Base-by-base conservation (phyloP, 495 filamentous ascomycete species). In the Lasiosphaeria hispida region DNA sequence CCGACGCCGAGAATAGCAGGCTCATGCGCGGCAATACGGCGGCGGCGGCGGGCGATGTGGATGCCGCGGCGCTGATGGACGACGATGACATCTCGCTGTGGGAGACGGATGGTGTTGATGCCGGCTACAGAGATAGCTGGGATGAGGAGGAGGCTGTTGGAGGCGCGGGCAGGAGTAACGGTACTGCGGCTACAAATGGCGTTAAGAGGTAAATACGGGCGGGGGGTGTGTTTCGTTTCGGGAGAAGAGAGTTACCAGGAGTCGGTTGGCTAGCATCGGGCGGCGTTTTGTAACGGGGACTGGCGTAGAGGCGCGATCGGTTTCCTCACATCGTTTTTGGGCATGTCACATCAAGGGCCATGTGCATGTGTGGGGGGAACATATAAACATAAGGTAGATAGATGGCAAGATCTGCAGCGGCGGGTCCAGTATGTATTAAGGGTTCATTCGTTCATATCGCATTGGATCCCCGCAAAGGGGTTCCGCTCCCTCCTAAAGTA, bases 41-140 rank as follows among this genome's bases (percentile, higher is more conserved):
- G 43, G 58, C 69, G 47, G 48, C 66, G 64, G 63, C 67, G 43
- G 72, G 73, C 48, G 76, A 78, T 58, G 50, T 57, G 14, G 75
- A 77, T 34, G 68, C 69, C 34, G 76, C 73, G 10, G 67, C 71
- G 44, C 40, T 78, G 9, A 80, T 81, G 72, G 76, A 79, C 11
- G 80, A 80, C 15, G 84, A 87, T 53, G 85, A 88, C 64, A 84
- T 88, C 63, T 81, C 77, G 63, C 69, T 86, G 4, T 80, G 80
- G 76, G 76, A 75, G 30, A 69, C 77, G 19, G 77, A 77, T 7
- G 72, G 64, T 17, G 70, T 70, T 2, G 73, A 75, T 10, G 35
- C 38, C 33, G 5, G 23, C 23, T 76, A 79, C 39, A 57, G 62
- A 8, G 75, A 77, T 48, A 56, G 53, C 17, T 69, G 69, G 67